Evolutionary conservation across 805 yeast genomes (phyloP), one percentile per base, ranked within the genome.

Genomic region (Lipomyces lipofer): DNA sequence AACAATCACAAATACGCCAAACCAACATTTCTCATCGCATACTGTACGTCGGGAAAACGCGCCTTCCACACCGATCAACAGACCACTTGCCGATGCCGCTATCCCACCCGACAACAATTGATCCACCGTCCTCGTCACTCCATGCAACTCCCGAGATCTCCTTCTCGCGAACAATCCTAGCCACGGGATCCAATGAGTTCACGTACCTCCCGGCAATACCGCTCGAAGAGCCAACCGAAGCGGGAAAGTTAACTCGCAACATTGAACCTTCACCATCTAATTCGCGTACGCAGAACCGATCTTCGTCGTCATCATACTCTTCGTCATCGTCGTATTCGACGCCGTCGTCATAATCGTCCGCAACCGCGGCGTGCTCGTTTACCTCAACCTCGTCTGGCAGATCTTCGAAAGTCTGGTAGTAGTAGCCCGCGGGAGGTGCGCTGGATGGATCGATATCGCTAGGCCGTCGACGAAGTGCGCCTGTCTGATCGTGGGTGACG

Each of bases 11-110:
- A n/a, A n/a, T n/a, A n/a, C n/a, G n/a, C n/a, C n/a, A n/a, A n/a
- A n/a, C n/a, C n/a, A n/a, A n/a, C n/a, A n/a, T n/a, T n/a, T n/a
- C n/a, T n/a, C n/a, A 55, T 15, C 59, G 35, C 56, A 56, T 47
- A 5, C 40, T 56, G 35, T 51, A 56, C 33, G 59, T 43, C 17
- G 54, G 59, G 35, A 56, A 56, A 29, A 56, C 56, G 12, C 59
- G 44, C 6, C 59, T 47, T 17, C 59, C 59, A 47, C 59, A 44
- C 40, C 25, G 22, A 36, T 36, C 22, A 19, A 4, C 77, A 40
- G 79, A 80, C 90, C 92, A 87, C 60, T 77, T 75, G 43, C 83
- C 74, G 19, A 88, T 72, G 0, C 95, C 95, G 42, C 78, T 80
- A 55, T 81, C 84, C 49, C 82, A 77, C 1, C 88, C 91, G 32